Evolutionary conservation across 768 basidiomycete species (phyloP).

Genomic region (Rhodotorula paludigena): DNA sequence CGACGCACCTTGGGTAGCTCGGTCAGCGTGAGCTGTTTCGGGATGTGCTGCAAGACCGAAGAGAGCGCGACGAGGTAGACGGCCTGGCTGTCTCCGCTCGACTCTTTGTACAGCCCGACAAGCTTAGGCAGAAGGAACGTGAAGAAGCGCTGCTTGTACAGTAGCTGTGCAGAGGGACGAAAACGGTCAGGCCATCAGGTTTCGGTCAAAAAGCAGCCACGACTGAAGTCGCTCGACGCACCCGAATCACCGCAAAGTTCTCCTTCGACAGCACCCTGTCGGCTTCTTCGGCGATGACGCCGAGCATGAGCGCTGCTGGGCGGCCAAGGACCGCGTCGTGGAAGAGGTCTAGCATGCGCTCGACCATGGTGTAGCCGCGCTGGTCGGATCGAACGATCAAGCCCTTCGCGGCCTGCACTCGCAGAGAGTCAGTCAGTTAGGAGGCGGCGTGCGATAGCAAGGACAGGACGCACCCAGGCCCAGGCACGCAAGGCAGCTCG

Average conservation of each 20-base stretch:
- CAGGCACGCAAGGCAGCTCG: conserved; percentile 42
- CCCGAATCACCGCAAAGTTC: conserved; percentile 73
- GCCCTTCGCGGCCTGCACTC: conserved; percentile 65
- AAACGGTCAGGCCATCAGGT: neutral
- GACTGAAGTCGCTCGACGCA: conserved; percentile 45
- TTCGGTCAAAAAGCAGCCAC: too few species aligned
- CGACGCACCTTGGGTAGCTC: conserved; percentile 57
- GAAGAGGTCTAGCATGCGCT: conserved; percentile 66
- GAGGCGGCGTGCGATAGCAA: neutral
- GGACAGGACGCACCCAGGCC: conserved; percentile 35
- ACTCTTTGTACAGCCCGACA: conserved; percentile 60
- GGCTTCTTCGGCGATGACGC: conserved; percentile 57
- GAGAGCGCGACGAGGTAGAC: conserved; percentile 79
- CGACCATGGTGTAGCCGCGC: conserved; percentile 56
- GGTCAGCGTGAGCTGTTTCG: conserved; percentile 65
- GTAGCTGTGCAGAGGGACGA: conserved; percentile 43
- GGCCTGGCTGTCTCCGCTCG: conserved; percentile 41
- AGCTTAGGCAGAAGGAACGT: conserved; percentile 66
- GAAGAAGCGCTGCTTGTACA: conserved; percentile 57
- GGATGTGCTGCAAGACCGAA: conserved; percentile 70
- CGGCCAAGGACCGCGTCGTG: conserved; percentile 61
- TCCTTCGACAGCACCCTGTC: conserved; percentile 68
- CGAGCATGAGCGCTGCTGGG: conserved; percentile 71
- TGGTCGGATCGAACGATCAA: conserved; percentile 70
- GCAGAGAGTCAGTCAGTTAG: neutral